phyloP scores from a whole-genome alignment of 2,329 filamentous ascomycete species.

The Stemphylium lycopersici region DNA sequence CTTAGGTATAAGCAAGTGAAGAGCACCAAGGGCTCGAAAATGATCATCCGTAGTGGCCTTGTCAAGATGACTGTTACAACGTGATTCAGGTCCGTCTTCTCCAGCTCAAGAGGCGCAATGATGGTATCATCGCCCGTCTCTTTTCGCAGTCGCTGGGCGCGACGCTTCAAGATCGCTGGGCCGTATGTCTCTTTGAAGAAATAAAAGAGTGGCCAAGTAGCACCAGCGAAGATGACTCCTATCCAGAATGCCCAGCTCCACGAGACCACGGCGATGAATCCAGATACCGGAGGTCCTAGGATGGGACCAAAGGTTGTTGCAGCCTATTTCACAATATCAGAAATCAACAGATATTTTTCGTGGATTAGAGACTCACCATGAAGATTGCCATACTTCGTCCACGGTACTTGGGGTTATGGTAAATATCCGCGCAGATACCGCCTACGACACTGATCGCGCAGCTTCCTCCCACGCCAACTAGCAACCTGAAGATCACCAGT shows the following conservation, averaged over 20 bases:
- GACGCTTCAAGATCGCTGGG: constrained; percentile 53
- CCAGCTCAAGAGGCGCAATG: constrained; percentile 67
- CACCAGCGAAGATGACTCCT: constrained; percentile 69
- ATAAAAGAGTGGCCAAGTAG: constrained; percentile 64
- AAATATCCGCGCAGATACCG: constrained; percentile 70
- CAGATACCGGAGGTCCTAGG: constrained; percentile 69
- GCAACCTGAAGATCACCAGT: constrained; percentile 52
- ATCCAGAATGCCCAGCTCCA: constrained; percentile 78
- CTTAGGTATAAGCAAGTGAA: constrained; percentile 74
- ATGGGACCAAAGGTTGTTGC: constrained; percentile 71
- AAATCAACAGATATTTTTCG: not conserved
- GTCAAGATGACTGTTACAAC: constrained; percentile 73
- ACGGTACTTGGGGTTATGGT: constrained; percentile 56
- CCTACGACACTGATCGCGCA: constrained; percentile 65
- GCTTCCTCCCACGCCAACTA: constrained; percentile 53
- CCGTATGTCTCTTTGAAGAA: constrained; percentile 63
- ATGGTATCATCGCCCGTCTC: constrained; percentile 60
- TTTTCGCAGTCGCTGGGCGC: constrained; percentile 64
- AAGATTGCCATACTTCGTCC: constrained; percentile 42
- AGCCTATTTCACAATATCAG: constrained; percentile 53
- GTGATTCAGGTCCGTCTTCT: constrained; percentile 63
- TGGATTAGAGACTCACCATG: constrained; percentile 26
- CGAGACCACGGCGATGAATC: constrained; percentile 65
- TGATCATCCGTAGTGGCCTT: constrained; percentile 75
- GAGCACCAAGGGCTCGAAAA: constrained; percentile 74